phyloP scores from a whole-genome alignment of 495 filamentous ascomycete species.

The Parathielavia hyrcaniae region DNA sequence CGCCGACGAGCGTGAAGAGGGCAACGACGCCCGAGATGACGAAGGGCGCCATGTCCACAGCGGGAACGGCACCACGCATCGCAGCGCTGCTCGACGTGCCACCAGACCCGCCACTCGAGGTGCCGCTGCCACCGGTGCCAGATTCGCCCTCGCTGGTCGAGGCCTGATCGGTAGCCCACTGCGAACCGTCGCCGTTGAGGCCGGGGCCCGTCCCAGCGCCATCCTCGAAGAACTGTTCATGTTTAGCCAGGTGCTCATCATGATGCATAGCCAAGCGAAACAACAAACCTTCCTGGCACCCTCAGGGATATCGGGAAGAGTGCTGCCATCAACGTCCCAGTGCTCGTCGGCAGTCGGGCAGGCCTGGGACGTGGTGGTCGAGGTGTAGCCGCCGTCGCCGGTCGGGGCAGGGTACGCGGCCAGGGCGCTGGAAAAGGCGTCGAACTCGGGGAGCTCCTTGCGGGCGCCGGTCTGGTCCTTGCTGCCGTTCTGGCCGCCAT shows the following conservation, averaged over 20 bases:
- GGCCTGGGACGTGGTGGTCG: constrained; percentile 52
- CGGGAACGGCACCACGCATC: constrained; percentile 38
- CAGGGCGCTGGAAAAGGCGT: constrained; percentile 59
- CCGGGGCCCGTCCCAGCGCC: constrained; percentile 72
- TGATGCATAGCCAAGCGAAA: background rate
- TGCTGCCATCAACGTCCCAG: constrained; percentile 63
- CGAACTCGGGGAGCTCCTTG: constrained; percentile 44
- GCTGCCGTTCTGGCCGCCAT: constrained; percentile 48
- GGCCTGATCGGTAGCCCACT: constrained; percentile 51
- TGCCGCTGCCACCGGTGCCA: constrained; percentile 56
- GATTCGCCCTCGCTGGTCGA: constrained; percentile 32
- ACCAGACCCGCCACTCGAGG: constrained; percentile 42
- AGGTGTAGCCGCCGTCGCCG: constrained; percentile 73
- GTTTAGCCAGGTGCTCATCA: constrained; percentile 16
- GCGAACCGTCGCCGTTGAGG: constrained; percentile 65
- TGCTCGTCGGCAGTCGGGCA: constrained; percentile 64
- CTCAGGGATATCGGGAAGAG: constrained; percentile 70
- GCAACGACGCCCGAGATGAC: constrained; percentile 50
- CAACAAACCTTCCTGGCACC: constrained; percentile 45
- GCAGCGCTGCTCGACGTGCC: constrained; percentile 27
- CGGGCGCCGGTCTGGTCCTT: constrained; percentile 27
- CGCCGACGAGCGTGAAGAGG: constrained; percentile 60
- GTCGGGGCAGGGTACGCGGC: constrained; percentile 55
- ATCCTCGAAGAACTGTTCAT: constrained; percentile 54
- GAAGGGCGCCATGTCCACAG: constrained; percentile 50